These are phyloP conservation scores for Chlamydomonas reinhardtii DNA, from an alignment of 163 green algal species.

Conservation along the genomic window DNA sequence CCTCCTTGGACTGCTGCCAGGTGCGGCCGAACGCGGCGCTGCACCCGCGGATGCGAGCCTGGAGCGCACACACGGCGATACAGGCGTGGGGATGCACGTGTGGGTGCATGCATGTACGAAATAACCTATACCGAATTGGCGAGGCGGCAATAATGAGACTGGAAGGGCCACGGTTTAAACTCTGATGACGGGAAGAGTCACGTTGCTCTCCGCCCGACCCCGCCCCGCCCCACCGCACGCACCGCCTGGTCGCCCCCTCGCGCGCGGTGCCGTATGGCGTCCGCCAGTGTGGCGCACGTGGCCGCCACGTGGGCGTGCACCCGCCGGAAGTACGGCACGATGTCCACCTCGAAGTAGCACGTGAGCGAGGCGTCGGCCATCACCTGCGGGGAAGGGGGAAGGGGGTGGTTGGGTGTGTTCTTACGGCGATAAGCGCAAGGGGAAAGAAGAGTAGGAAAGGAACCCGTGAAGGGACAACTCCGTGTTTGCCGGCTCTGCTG, in stretches of 20 bases:
- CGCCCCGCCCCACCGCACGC: not conserved
- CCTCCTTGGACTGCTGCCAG: not conserved
- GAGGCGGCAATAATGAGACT: too few species aligned
- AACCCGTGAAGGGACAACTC: too few species aligned
- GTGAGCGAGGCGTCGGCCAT: not conserved
- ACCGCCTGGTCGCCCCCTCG: not conserved
- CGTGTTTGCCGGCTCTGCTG: too few species aligned
- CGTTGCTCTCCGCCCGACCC: too few species aligned
- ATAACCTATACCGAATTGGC: too few species aligned
- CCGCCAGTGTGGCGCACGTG: not conserved
- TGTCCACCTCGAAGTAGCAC: slow-evolving; percentile 3
- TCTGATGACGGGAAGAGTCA: too few species aligned
- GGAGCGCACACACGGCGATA: not conserved
- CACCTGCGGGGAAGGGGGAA: not conserved
- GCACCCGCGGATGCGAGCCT: not conserved
- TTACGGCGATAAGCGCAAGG: too few species aligned
- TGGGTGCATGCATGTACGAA: too few species aligned
- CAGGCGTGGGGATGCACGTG: too few species aligned
- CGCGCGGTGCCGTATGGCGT: not conserved
- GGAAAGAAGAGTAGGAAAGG: too few species aligned
- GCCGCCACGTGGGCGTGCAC: not conserved
- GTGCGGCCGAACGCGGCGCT: not conserved
- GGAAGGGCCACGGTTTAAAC: too few species aligned
- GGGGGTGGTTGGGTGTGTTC: too few species aligned
- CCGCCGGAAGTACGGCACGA: not conserved